Evolutionary conservation across 1,284 basidiomycete species (phyloP).

Genomic region (Apiotrichum siamense): DNA sequence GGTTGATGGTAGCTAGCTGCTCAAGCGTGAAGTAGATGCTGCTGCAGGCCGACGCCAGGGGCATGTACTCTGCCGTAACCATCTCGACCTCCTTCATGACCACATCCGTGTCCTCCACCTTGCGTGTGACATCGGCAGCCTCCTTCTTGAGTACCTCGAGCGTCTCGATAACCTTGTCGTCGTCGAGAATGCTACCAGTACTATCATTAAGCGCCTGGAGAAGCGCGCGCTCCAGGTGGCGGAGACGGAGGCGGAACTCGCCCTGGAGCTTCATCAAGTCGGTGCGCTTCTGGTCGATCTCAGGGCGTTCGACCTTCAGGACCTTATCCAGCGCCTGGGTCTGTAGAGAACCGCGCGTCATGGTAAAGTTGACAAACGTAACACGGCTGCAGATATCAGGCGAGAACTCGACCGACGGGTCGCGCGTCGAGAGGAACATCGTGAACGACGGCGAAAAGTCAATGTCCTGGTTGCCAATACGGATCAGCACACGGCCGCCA

Average conservation of each 20-base stretch:
- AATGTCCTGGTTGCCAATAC: constrained; percentile 97
- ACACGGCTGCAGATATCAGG: constrained; percentile 98
- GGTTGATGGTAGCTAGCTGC: constrained; percentile 86
- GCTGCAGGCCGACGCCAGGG: constrained; percentile 92
- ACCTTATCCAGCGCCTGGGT: constrained; percentile 97
- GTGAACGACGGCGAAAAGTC: constrained; percentile 99
- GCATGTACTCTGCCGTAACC: constrained; percentile 90
- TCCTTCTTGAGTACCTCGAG: constrained; percentile 95
- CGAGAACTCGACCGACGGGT: constrained; percentile 95
- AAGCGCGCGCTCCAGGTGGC: constrained; percentile 87
- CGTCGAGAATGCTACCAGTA: constrained; percentile 92
- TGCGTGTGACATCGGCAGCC: constrained; percentile 90
- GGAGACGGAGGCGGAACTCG: constrained; percentile 88
- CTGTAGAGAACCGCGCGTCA: constrained; percentile 96
- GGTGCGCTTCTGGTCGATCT: constrained; percentile 93
- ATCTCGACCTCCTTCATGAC: constrained; percentile 95
- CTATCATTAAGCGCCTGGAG: constrained; percentile 96
- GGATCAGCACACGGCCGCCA: constrained; percentile 94
- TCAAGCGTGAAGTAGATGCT: constrained; percentile 96
- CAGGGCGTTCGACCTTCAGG: constrained; percentile 91
- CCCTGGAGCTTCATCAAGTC: constrained; percentile 98
- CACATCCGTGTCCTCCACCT: constrained; percentile 95
- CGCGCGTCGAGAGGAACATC: constrained; percentile 96
- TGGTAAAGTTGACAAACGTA: constrained; percentile 99
- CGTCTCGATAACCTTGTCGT: constrained; percentile 98